A percentile compares a stretch with the other conserved stretches of the same genome.
Evolutionary conservation across 163 green algal genomes (phyloP).

Genomic region (Chlorella variabilis): DNA sequence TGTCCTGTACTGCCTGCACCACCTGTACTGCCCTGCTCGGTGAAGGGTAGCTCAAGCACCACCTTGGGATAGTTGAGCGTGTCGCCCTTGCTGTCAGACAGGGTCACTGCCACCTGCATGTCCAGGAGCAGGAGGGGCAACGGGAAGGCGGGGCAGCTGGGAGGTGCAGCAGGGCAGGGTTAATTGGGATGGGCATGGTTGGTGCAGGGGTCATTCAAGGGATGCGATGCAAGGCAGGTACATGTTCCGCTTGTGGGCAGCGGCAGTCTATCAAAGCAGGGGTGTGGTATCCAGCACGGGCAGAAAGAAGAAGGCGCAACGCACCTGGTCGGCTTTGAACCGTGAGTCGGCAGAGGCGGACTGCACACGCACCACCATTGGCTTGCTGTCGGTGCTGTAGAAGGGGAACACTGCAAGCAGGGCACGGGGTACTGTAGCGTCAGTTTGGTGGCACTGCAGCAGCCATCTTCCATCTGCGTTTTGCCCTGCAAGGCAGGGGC

Average conservation of each 20-base stretch:
- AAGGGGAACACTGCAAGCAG: constrained; percentile 12
- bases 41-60: constrained; percentile 50
- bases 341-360: background rate
- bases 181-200: too few relatives aligned
- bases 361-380: background rate
- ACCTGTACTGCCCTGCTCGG: constrained; percentile 43
- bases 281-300: too few relatives aligned
- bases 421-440: background rate
- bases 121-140: too few relatives aligned
- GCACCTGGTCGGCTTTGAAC: constrained; percentile 18
- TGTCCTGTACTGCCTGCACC: background rate
- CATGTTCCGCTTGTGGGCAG: too few relatives aligned
- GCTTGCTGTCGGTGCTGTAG: constrained; percentile 1
- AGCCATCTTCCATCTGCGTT: too few relatives aligned
- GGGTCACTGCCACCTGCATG: background rate
- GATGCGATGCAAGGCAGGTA: too few relatives aligned
- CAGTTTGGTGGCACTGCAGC: too few relatives aligned
- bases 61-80: constrained; percentile 54
- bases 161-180: background rate
- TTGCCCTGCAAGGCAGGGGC: too few relatives aligned
- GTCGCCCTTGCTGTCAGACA: constrained; percentile 53
- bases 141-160: too few relatives aligned
- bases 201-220: too few relatives aligned
- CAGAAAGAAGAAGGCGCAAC: too few relatives aligned
- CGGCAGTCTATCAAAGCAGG: too few relatives aligned